phyloP scores from a whole-genome alignment of 306 rosid genomes.

The Dryas octopetala region DNA sequence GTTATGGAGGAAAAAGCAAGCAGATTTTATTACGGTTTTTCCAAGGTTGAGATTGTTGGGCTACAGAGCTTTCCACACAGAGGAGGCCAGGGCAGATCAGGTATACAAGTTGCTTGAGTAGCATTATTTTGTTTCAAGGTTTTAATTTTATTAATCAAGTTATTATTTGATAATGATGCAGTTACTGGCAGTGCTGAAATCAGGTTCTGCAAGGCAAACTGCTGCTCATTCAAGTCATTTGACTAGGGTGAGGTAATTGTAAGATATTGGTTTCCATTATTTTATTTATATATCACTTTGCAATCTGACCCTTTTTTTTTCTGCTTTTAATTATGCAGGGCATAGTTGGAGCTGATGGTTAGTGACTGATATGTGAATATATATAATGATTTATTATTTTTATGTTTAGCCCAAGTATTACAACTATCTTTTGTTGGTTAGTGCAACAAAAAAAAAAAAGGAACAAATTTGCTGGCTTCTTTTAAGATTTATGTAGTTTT shows the following conservation, averaged over 20 bases:
- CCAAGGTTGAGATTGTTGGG: slow-evolving; percentile 23
- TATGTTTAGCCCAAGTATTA: neutral
- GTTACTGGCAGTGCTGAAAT: slow-evolving; percentile 27
- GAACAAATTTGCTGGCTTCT: neutral
- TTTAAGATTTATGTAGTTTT: neutral
- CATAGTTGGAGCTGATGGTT: slow-evolving; percentile 47
- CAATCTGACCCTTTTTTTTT: slow-evolving; percentile 17
- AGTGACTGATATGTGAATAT: slow-evolving; percentile 20
- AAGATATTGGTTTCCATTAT: slow-evolving; percentile 4
- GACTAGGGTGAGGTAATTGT: slow-evolving; percentile 41
- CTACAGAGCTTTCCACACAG: slow-evolving; percentile 17
- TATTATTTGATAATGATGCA: slow-evolving; percentile 24
- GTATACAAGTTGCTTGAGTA: slow-evolving; percentile 5
- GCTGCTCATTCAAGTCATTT: slow-evolving; percentile 12
- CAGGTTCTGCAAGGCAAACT: slow-evolving; percentile 22
- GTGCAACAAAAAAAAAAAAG: neutral
- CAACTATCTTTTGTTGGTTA: neutral
- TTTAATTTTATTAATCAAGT: neutral
- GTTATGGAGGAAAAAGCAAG: slow-evolving; percentile 34
- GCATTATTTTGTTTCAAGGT: neutral
- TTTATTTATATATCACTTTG: neutral
- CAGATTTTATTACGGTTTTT: slow-evolving; percentile 25
- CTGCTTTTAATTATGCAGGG: slow-evolving; percentile 44
- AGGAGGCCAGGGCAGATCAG: slow-evolving; percentile 14
- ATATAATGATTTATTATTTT: neutral